Base-by-base conservation (phyloP, 768 basidiomycete species). In the Mycena polygramma region DNA sequence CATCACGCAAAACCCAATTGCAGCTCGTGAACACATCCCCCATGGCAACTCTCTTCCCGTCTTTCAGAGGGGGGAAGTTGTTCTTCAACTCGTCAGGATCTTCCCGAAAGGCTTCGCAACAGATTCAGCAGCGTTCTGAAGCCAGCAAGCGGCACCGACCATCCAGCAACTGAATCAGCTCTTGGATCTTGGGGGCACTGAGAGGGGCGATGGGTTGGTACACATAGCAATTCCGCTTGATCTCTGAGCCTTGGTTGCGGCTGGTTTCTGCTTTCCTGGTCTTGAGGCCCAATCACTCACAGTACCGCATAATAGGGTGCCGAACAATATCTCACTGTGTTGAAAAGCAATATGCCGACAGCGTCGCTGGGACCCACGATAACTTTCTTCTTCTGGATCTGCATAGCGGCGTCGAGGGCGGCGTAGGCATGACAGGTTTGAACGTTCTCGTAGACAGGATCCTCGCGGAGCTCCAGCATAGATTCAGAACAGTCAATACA, bases 401-500 rank as follows among this genome's bases (percentile, higher is more conserved):
- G 90, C 82, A 94, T 89, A 0, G 94, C 96, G 13, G 92, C 91
- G 70, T 95, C 89, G 26, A 99, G 86, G 0, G 95, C 94, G 22
- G 87, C 84, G 74, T 91, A 91, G 4, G 98, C 78, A 75, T 96
- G 92, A 66, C 90, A 94, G 1, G 90, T 93, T 76, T 92, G 85
- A 46, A 84, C 83, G 59, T 90, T 87, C 80, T 94, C 89, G 67
- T 91, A 87, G 63, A 83, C 82, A 14, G 89, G 88, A 74, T 92
- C 89, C 30, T 92, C 91, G 57, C 84, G 85, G 51, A 92, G 87
- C 45, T 83, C 84, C 30, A 93, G 91, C 97, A 99, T 98, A 14
- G 95, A 94, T 63, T 88, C 84, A 0, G 97, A 97, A 71, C 94
- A 95, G 80, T 99, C 97, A 67, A 99, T 95, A 79, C 93, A 94